A percentile compares a stretch with the other conserved stretches of the same genome.
Conservation (phyloP, 2,329 filamentous ascomycete species). For the Hypomyces rosellus region DNA sequence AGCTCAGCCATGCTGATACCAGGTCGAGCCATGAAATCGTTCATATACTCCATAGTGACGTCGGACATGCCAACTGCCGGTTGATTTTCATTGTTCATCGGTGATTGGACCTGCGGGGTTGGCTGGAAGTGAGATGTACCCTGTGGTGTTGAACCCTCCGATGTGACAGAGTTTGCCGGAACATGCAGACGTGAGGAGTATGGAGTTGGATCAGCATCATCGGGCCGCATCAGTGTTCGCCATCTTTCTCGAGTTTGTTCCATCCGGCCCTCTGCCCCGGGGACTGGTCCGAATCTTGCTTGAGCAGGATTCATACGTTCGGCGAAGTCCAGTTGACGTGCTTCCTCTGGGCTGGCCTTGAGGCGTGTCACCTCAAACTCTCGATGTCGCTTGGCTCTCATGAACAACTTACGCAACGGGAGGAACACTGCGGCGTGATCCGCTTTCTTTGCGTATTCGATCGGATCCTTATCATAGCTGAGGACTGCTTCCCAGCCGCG, state of each 20-base stretch:
- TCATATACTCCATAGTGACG: constrained; percentile 29
- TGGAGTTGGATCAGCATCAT: constrained; percentile 17
- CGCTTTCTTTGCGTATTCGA: constrained; percentile 39
- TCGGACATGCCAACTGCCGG: constrained; percentile 22
- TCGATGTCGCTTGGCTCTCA: constrained; percentile 46
- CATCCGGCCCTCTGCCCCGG: constrained; percentile 40
- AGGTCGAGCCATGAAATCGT: constrained; percentile 32
- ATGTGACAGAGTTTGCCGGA: no score
- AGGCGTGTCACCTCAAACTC: constrained; percentile 45
- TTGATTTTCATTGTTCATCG: constrained; percentile 7
- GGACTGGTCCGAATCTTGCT: constrained; percentile 41
- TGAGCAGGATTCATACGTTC: constrained; percentile 40
- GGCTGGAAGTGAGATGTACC: no score
- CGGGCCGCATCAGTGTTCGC: constrained; percentile 41
- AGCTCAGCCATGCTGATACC: constrained; percentile 31
- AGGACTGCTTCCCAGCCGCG: constrained; percentile 44
- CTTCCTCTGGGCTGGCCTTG: constrained; percentile 41
- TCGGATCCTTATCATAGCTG: constrained; percentile 31
- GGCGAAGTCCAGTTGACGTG: constrained; percentile 41
- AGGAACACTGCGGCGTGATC: constrained; percentile 46
- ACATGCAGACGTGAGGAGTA: constrained; percentile 4
- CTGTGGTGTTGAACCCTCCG: no score
- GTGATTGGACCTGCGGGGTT: not conserved
- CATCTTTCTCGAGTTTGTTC: constrained; percentile 44
- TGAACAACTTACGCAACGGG: constrained; percentile 48